These are phyloP conservation scores for Thielaviopsis ethacetica DNA, from an alignment of 2,329 filamentous ascomycete genomes.

Conservation along the genomic window DNA sequence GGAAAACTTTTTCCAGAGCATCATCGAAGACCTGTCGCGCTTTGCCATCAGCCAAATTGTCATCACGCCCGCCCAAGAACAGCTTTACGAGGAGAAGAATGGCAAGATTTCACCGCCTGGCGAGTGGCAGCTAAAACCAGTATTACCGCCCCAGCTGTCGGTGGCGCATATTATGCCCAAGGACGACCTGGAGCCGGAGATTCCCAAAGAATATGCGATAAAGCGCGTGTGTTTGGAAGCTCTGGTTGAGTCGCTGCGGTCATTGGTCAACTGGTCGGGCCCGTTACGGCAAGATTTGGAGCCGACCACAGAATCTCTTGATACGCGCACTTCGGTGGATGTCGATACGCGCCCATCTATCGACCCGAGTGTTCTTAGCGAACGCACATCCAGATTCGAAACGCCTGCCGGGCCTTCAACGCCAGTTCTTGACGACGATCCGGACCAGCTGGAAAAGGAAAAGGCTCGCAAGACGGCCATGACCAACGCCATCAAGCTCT, in stretches of 20 bases:
- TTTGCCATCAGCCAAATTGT: constrained; percentile 66
- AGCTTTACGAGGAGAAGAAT: constrained; percentile 69
- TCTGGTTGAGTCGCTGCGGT: constrained; percentile 73
- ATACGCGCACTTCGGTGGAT: constrained; percentile 24
- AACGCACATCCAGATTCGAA: constrained; percentile 45
- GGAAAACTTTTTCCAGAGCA: constrained; percentile 91
- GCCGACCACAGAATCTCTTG: constrained; percentile 18
- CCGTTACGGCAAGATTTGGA: constrained; percentile 41
- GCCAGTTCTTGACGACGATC: constrained; percentile 68
- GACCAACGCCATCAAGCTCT: constrained; percentile 73
- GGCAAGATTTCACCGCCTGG: constrained; percentile 40
- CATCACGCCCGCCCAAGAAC: constrained; percentile 62
- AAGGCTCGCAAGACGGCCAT: constrained; percentile 89
- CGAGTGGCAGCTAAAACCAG: constrained; percentile 80
- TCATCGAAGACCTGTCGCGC: constrained; percentile 85
- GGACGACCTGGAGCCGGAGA: constrained; percentile 46
- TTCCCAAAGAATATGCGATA: constrained; percentile 77
- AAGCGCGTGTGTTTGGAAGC: constrained; percentile 82
- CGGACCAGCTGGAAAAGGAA: constrained; percentile 81
- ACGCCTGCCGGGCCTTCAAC: constrained; percentile 37
- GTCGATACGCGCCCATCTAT: constrained; percentile 41
- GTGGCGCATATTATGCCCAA: constrained; percentile 54
- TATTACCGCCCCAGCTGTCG: constrained; percentile 71
- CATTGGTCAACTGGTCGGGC: constrained; percentile 80
- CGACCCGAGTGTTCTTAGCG: constrained; percentile 43